Evolutionary conservation across 768 basidiomycete species (phyloP), one percentile per base, ranked within the genome.

Genomic region (Tulasnella sp.): DNA sequence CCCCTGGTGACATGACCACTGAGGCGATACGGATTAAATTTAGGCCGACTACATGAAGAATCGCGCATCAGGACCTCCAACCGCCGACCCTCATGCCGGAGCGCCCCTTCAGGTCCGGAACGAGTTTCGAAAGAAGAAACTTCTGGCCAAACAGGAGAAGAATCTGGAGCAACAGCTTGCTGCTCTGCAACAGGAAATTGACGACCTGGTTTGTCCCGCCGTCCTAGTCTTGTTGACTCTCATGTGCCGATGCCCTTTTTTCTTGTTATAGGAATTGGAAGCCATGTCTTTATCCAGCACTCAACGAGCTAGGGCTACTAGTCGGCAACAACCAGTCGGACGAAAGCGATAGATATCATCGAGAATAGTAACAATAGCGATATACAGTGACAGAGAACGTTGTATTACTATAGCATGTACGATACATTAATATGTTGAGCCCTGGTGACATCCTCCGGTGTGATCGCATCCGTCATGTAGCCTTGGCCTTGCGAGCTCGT

Each of bases 61-160:
- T 24, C 78, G 78, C 24, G 79, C 38, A 21, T 10, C 79, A 27
- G 78, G 18, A 18, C 78, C 40, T 19, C 36, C 31, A 39, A 44
- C 77, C 12, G 78, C 31, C 21, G 77, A 78, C 39, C 62, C 52
- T 24, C 44, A 78, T 39, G 76, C 78, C 8, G 80, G 80, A 39
- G 77, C 77, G 12, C 75, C 80, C 10, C 80, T 79, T 36, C 68
- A 72, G 18, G 80, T 76, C 38, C 36, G 79, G n/a, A 80, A 81
- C 62, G 80, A 81, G 27, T 39, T 48, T 8, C 68, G 80, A 75
- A 81, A 81, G 74, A 71, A 71, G 24, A 79, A 80, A 80, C 78
- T 81, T 39, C 78, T 81, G 12, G 36, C 68, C 19, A 81, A 81
- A 39, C 80, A 81, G 58, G 74, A 76, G 72, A 68, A 73, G 71